Evolutionary conservation across 2,329 filamentous ascomycete genomes (phyloP), one percentile per base, ranked within the genome.

Genomic region (Phoma sp.): DNA sequence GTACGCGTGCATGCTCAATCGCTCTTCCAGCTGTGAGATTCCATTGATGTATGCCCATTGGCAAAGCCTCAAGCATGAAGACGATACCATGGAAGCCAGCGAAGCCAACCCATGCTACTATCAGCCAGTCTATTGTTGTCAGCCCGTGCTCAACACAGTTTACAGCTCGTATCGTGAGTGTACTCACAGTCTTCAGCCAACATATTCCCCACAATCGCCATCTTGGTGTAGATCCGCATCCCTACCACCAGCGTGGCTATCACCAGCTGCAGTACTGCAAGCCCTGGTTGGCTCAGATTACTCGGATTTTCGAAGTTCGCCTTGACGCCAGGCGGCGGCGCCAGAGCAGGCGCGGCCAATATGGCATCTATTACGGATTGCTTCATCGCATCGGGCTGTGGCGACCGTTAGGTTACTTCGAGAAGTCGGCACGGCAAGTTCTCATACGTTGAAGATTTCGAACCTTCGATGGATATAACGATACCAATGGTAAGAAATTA

Each of bases 141-240:
- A n/a, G n/a, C n/a, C n/a, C n/a, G n/a, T n/a, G n/a, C n/a, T n/a
- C n/a, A n/a, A 3, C 11, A 12, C 20, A 11, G 7, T 28, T 20
- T n/a, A n/a, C 37, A 4, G 15, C 23, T 7, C 6, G 9, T 36
- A 12, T 9, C n/a, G n/a, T 10, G 6, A 10, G 10, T 10, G 11
- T 4, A 20, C 59, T 56, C 25, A 61, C 59, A 61, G 17, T 61
- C 59, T 23, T 61, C 59, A 36, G 34, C 29, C 34, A 51, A 15
- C 40, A 61, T 43, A n/a, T 39, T 59, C 33, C 42, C 20, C 12
- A 59, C 38, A 25, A 61, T 29, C 4, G 39, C 15, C 15, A 39
- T 11, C 36, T 61, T 61, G 4, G 47, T 53, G 20, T 47, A 62
- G 7, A 53, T 14, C 23, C 57, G 23, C 45, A 59, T 48, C 15